Evolutionary conservation across 148 eudicot species (phyloP).

Genomic region (Euryodendron excelsum): DNA sequence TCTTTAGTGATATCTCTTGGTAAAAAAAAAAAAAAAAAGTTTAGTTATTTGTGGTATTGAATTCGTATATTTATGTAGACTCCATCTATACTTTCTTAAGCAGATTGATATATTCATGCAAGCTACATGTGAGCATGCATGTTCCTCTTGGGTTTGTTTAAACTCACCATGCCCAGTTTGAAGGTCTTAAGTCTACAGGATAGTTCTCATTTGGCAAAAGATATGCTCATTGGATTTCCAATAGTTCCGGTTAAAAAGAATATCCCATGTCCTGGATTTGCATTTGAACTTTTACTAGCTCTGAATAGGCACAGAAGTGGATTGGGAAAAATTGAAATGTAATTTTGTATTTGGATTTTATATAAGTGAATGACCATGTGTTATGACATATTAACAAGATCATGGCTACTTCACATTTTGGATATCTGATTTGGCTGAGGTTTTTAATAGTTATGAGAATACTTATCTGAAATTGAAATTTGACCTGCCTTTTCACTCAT

Average conservation of each 20-base stretch:
- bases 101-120: background rate
- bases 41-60: background rate
- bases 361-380: background rate
- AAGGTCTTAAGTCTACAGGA: background rate
- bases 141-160: background rate
- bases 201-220: background rate
- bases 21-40: background rate
- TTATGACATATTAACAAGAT: background rate
- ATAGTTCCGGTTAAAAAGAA: background rate
- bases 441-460: background rate
- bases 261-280: background rate
- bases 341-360: background rate
- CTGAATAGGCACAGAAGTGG: background rate
- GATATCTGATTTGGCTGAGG: background rate
- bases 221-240: background rate
- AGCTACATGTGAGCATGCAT: background rate
- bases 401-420: background rate
- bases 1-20: background rate
- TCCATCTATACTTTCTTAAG: no score
- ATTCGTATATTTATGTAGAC: no score
- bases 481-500: background rate
- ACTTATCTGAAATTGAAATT: conserved; percentile 2
- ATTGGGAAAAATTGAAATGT: background rate
- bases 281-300: background rate
- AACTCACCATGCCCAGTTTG: background rate